Evolutionary conservation across 2,329 filamentous ascomycete genomes (phyloP), one percentile per base, ranked within the genome.

Genomic region (Trichoderma aggressivum): DNA sequence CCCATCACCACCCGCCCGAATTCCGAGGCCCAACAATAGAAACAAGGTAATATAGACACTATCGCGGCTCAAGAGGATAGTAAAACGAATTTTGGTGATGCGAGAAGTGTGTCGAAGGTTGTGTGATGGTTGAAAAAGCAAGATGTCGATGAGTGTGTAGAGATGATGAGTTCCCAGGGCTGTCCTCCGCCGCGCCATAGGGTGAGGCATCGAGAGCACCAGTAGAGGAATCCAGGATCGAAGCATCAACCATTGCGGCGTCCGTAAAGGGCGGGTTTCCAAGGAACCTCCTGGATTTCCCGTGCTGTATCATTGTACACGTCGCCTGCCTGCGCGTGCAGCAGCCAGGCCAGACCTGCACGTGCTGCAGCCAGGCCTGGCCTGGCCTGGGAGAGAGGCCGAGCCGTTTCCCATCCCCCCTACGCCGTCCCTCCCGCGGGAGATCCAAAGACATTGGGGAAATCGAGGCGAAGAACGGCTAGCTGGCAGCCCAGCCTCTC

Each of bases 1-100:
- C 21, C 43, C 7, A 21, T 47, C 43, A 47, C 7, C 39, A 16
- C 36, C 36, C 36, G 36, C 6, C 16, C 36, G 18, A 18, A 7
- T 39, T 39, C 70, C 67, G 74, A 76, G 21, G 28, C 24, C 60
- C 11, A 55, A 66, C 32, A n/a, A 55, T 26, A 34, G 14, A 30
- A n/a, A 55, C 8, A 36, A 24, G 21, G 50, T n/a, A n/a, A 12
- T 50, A 53, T 4, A 24, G 58, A 3, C 12, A 16, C 11, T 59
- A 59, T 67, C 50, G 43, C 64, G 34, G 32, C 53, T 68, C 30
- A 50, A 36, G n/a, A 68, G 4, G 14, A 60, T 18, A 6, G 11
- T 7, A 34, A 68, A 59, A 50, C 12, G 16, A 16, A 4, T 3
- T 36, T 28, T 28, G 26, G 5, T 28, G 26, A 28, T 28, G 26